Evolutionary conservation across 2,329 filamentous ascomycete genomes (phyloP).

Genomic region (Penicillium digitatum): DNA sequence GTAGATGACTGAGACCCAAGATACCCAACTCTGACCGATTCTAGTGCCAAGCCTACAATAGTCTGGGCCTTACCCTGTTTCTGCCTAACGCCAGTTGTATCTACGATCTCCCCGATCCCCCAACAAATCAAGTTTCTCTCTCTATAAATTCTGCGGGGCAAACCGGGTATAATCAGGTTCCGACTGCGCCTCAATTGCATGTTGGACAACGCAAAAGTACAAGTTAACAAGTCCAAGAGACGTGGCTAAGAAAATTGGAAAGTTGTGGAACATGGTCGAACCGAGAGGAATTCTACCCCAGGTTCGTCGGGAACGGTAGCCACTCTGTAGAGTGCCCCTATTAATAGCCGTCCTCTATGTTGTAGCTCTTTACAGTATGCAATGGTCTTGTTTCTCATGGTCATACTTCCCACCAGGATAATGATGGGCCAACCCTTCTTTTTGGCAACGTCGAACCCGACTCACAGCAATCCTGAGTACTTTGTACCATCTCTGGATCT

Average conservation of each 20-base stretch:
- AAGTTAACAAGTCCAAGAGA: no score
- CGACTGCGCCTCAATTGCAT: not conserved
- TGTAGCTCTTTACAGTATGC: no score
- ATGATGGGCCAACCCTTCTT: no score
- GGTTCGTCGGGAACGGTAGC: not conserved
- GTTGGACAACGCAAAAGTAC: not conserved
- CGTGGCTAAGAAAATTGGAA: conserved; percentile 4
- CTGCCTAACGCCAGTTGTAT: not conserved
- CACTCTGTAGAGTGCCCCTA: not conserved
- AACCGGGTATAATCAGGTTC: not conserved
- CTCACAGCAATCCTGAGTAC: not conserved
- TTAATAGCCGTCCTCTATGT: not conserved
- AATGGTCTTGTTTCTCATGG: no score
- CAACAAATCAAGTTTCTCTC: not conserved
- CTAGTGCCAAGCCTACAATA: not conserved
- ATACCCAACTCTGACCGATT: not conserved
- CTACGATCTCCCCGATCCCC: not conserved
- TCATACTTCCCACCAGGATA: not conserved
- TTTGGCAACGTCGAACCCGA: not conserved
- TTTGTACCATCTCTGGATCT: no score
- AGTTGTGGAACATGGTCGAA: not conserved
- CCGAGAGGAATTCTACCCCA: not conserved
- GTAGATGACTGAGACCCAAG: not conserved
- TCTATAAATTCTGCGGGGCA: not conserved
- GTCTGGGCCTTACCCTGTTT: conserved; percentile 1